Base-by-base conservation (phyloP, 306 rosid species). In the Castanea crenata region DNA sequence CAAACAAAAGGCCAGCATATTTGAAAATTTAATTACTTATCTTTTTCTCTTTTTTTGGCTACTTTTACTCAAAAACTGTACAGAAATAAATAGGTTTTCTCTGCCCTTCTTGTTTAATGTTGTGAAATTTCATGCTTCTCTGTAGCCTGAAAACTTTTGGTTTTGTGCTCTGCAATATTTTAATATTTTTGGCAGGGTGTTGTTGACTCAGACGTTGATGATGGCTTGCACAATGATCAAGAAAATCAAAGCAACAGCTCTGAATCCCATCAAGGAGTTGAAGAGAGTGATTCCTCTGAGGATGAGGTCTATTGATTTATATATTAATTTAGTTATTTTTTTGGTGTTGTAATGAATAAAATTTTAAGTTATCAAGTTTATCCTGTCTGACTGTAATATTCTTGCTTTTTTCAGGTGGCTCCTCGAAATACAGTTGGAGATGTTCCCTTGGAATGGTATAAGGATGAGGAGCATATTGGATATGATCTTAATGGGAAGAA, bases 211-310 rank as follows among this genome's bases (percentile, higher is more conserved):
- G 82, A 52, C 20, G 12, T 44, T 41, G 35, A 34, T 38, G 73
- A 46, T 52, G 56, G 41, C 35, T 54, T 34, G 76, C 81, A 78
- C n/a, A 63, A 25, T 54, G 87, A 31, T 68, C 75, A 73, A 79
- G 89, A 78, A 34, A 84, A 79, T 21, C 80, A 71, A 75, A 83
- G 85, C 65, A 91, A 86, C 38, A 72, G 78, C 77, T 86, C 91
- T 5, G 88, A 84, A 41, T 74, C 75, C 69, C 86, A 85, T 55
- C 82, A 83, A 74, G 91, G 20, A 77, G 89, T 23, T 15, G 90
- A 84, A 34, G 90, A 92, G 87, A 95, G 98, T 84, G 99, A 92
- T 87, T 95, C 99, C 19, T 95, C 99, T 52, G 99, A 95, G 82
- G 99, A 95, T 55, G 99, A 95, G 97, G 99, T 95, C 18, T 54